Conservation (phyloP, 73 alveolate genomes). For the Paramecium sonneborni region DNA sequence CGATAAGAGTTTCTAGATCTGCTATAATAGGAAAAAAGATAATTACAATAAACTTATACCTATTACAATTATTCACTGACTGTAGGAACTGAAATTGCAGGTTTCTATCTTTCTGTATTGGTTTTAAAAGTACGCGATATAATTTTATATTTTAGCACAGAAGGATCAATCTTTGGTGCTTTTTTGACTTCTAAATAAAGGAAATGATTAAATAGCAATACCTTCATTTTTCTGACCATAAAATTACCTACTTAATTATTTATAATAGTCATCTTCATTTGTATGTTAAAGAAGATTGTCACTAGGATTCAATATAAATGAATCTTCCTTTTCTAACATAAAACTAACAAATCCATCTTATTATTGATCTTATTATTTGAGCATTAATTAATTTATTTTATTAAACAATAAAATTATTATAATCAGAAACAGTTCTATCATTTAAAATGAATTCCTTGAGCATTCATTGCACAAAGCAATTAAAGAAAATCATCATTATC, state of each 20-base stretch:
- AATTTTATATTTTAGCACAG: neutral
- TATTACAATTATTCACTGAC: constrained; percentile 32
- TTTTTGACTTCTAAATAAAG: neutral
- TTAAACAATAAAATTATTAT: neutral
- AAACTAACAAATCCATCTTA: constrained; percentile 9
- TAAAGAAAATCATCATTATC: constrained; percentile 48
- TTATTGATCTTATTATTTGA: neutral
- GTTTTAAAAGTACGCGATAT: neutral
- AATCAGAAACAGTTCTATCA: neutral
- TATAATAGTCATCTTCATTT: constrained; percentile 24
- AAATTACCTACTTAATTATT: constrained; percentile 25
- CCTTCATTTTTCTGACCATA: constrained; percentile 20
- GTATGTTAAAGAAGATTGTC: neutral
- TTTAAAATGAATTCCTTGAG: constrained; percentile 30
- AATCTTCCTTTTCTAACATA: constrained; percentile 50
- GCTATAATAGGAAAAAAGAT: neutral
- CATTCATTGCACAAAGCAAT: neutral
- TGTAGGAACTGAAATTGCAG: constrained; percentile 1
- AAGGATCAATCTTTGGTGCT: neutral
- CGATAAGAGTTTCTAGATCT: constrained; percentile 39
- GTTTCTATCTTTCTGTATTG: neutral
- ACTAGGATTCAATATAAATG: neutral
- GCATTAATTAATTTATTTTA: neutral
- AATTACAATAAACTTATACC: constrained; percentile 34
- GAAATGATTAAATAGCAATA: neutral